phyloP scores from a whole-genome alignment of 2,329 filamentous ascomycete genomes.

The Penicillium concentricum region DNA sequence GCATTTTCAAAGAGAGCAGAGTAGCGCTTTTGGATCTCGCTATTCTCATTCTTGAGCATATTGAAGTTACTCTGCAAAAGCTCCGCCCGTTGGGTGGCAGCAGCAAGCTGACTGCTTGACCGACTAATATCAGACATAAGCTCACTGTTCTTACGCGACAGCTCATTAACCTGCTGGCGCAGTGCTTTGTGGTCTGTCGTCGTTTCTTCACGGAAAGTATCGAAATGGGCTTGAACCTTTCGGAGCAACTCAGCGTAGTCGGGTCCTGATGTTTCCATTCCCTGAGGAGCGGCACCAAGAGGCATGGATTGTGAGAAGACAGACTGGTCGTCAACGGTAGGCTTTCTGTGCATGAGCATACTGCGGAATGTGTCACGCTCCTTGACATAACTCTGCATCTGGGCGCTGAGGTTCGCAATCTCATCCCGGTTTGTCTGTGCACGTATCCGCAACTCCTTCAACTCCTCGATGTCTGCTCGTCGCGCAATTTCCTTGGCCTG shows the following conservation, averaged over 20 bases:
- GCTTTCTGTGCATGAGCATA: slow-evolving; percentile 76
- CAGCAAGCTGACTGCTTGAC: slow-evolving; percentile 73
- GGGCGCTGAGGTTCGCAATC: slow-evolving; percentile 74
- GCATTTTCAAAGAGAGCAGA: slow-evolving; percentile 75
- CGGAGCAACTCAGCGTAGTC: slow-evolving; percentile 77
- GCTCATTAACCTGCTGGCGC: slow-evolving; percentile 77
- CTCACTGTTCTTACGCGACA: slow-evolving; percentile 78
- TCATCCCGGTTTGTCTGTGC: slow-evolving; percentile 81
- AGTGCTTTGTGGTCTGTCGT: slow-evolving; percentile 76
- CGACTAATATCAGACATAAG: slow-evolving; percentile 81
- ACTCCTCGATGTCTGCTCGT: slow-evolving; percentile 62
- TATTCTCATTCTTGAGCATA: slow-evolving; percentile 80
- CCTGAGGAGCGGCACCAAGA: slow-evolving; percentile 50
- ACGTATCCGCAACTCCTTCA: slow-evolving; percentile 70
- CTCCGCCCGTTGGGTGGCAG: slow-evolving; percentile 80
- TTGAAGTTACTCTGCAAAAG: slow-evolving; percentile 87
- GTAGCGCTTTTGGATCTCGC: slow-evolving; percentile 79
- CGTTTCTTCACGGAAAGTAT: slow-evolving; percentile 83
- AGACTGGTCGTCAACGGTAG: slow-evolving; percentile 59
- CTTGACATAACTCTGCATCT: slow-evolving; percentile 88
- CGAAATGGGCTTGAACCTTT: slow-evolving; percentile 85
- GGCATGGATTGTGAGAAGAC: slow-evolving; percentile 71
- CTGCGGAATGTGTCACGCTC: slow-evolving; percentile 98
- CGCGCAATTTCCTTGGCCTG: slow-evolving; percentile 57
- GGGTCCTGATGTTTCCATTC: slow-evolving; percentile 51